Conservation (phyloP, 75 land plant genomes). For the Pinus albicaulis region DNA sequence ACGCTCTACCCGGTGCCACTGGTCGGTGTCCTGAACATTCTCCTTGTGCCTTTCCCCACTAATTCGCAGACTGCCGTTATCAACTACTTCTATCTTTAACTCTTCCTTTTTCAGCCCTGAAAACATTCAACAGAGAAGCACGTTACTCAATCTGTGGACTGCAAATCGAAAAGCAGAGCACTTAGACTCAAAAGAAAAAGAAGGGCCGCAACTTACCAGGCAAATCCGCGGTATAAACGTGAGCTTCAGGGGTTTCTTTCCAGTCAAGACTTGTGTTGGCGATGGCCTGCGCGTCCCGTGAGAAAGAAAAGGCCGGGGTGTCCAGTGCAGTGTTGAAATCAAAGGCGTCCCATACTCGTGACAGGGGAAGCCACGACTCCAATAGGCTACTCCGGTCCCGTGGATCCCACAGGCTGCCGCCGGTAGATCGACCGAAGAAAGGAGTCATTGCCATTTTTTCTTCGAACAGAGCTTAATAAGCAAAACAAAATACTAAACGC, state of each 20-base stretch:
- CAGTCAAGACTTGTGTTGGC: conserved; percentile 42
- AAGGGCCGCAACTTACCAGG: conserved; percentile 21
- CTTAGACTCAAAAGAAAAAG: too few relatives aligned
- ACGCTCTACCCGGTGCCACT: background rate
- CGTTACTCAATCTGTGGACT: too few relatives aligned
- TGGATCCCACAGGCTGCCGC: background rate
- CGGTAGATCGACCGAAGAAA: background rate
- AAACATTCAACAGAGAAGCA: background rate
- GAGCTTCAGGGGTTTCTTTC: conserved; percentile 12
- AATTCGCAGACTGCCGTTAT: background rate
- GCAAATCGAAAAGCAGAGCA: background rate
- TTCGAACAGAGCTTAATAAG: too few relatives aligned
- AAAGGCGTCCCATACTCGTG: background rate
- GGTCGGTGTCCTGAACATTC: background rate
- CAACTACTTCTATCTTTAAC: conserved; percentile 35
- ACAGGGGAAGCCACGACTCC: background rate
- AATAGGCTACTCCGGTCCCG: background rate
- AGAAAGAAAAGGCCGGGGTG: background rate
- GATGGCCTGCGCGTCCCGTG: conserved; percentile 22
- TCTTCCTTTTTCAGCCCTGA: conserved; percentile 18
- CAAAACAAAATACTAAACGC: too few relatives aligned
- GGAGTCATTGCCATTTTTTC: background rate
- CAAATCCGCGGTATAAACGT: conserved; percentile 43
- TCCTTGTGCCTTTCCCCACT: conserved; percentile 15
- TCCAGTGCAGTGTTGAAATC: background rate